Conservation (phyloP, 1,284 basidiomycete genomes). For the Wolfiporia cocos region DNA sequence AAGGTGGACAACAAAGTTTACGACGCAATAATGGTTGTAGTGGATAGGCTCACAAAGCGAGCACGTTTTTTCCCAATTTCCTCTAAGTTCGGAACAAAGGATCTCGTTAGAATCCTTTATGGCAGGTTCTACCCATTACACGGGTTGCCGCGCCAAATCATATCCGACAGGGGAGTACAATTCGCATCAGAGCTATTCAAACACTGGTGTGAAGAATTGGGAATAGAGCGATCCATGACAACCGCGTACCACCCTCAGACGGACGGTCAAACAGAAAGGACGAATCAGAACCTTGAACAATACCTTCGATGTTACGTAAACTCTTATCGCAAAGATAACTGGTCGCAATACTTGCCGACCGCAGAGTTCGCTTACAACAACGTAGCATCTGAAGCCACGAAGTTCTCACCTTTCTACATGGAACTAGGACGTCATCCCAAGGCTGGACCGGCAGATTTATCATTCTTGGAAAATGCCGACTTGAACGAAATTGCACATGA, state of each 20-base stretch:
- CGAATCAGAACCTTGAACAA: constrained; percentile 28
- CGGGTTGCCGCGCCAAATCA: constrained; percentile 27
- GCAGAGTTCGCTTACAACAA: neutral
- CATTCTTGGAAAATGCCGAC: too few relatives aligned
- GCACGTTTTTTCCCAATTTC: constrained; percentile 26
- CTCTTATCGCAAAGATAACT: constrained; percentile 16
- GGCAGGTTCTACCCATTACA: constrained; percentile 28
- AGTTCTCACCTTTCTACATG: neutral
- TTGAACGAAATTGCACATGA: neutral
- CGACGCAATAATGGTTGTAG: constrained; percentile 32
- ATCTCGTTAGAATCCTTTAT: constrained; percentile 18
- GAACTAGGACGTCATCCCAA: neutral
- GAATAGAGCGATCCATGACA: constrained; percentile 10
- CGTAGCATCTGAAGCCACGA: neutral
- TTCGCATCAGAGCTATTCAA: constrained; percentile 40
- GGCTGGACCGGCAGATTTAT: neutral
- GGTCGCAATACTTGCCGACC: neutral
- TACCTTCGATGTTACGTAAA: constrained; percentile 32
- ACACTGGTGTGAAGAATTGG: constrained; percentile 25
- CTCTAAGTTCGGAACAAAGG: constrained; percentile 20
- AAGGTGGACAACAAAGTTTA: constrained; percentile 18
- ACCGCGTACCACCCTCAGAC: constrained; percentile 33
- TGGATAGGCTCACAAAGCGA: constrained; percentile 13
- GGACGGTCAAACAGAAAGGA: constrained; percentile 30
- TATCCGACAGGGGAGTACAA: constrained; percentile 28